phyloP scores from a whole-genome alignment of 2,329 filamentous ascomycete genomes.

The Colletotrichum graminicola region DNA sequence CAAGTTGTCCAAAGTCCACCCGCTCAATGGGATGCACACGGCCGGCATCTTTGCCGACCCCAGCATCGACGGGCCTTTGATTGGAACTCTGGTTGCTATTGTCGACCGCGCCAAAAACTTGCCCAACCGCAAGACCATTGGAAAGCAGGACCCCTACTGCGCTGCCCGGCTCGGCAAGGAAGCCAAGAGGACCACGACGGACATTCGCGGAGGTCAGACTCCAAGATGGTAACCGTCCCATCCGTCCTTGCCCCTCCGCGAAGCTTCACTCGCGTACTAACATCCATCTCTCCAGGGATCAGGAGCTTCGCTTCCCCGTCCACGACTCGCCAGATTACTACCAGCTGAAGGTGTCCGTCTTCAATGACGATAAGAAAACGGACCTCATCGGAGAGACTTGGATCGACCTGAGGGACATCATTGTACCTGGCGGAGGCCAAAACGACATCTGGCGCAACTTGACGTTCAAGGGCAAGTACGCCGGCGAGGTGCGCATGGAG shows the following conservation, averaged over 20 bases:
- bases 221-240: constrained; percentile 81
- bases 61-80: constrained; percentile 90
- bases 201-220: constrained; percentile 94
- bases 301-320: constrained; percentile 94
- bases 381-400: constrained; percentile 96
- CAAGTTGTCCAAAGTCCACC: constrained; percentile 65
- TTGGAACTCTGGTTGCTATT: constrained; percentile 92
- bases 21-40: constrained; percentile 78
- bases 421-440: constrained; percentile 90
- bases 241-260: neutral
- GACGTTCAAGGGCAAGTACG: constrained; percentile 92
- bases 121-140: constrained; percentile 96
- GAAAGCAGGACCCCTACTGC: constrained; percentile 98
- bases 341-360: constrained; percentile 93
- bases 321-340: constrained; percentile 98
- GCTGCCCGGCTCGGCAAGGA: constrained; percentile 94
- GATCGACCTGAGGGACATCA: constrained; percentile 84
- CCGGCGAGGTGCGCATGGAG: constrained; percentile 93
- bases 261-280: constrained; percentile 8
- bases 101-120: constrained; percentile 97
- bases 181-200: constrained; percentile 95
- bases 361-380: constrained; percentile 98
- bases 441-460: constrained; percentile 92
- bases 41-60: constrained; percentile 96
- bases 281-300: constrained; percentile 75